Evolutionary conservation across 176 grass and related monocot genomes (phyloP).

Genomic region (Juncus effusus): DNA sequence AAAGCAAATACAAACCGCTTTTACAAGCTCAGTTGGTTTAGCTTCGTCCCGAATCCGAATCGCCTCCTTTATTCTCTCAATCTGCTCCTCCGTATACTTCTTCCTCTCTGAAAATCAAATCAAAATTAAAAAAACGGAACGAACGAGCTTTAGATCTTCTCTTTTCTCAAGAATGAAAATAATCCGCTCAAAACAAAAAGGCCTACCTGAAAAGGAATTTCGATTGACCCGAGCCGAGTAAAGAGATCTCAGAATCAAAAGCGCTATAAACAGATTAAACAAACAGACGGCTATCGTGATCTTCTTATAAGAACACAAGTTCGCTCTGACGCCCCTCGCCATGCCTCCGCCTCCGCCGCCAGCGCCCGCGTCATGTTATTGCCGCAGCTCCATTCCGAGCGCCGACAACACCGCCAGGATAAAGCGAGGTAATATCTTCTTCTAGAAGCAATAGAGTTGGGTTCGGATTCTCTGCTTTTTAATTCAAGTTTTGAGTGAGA

Average conservation of each 20-base stretch:
- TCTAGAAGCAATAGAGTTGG: not conserved
- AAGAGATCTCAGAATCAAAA: constrained; percentile 74
- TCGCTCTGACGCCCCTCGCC: constrained; percentile 60
- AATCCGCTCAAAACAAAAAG: too few species aligned
- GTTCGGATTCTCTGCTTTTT: not conserved
- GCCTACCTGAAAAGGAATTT: constrained; percentile 24
- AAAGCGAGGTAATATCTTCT: not conserved
- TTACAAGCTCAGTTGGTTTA: constrained; percentile 62
- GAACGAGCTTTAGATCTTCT: not conserved
- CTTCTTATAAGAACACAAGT: constrained; percentile 70
- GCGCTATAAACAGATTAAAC: constrained; percentile 60
- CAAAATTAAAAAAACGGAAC: constrained; percentile 19
- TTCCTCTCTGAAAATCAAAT: constrained; percentile 18
- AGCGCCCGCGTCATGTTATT: constrained; percentile 28
- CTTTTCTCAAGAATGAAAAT: not conserved
- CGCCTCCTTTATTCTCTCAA: constrained; percentile 64
- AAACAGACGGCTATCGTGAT: constrained; percentile 71
- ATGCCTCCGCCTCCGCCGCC: constrained; percentile 44
- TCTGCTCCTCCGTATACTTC: constrained; percentile 61
- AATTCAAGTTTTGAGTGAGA: not conserved
- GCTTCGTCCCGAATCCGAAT: constrained; percentile 66
- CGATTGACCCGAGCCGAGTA: constrained; percentile 28
- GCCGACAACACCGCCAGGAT: constrained; percentile 6
- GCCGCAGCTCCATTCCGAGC: constrained; percentile 39
- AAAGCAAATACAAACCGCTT: constrained; percentile 39